Conservation (phyloP, 2,329 filamentous ascomycete genomes). For the Alternaria sp. region DNA sequence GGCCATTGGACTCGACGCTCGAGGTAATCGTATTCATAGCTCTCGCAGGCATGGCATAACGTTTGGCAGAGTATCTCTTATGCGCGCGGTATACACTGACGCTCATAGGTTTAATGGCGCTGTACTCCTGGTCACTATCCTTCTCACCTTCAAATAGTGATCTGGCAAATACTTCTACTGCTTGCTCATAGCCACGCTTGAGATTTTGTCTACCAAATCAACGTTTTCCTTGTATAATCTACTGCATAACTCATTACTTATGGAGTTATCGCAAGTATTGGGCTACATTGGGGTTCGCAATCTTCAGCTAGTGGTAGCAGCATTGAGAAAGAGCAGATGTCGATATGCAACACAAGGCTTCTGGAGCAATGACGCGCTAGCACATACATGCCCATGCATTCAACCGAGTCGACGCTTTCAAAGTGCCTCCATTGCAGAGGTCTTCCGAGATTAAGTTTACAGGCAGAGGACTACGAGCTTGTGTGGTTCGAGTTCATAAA, state of each 20-base stretch:
- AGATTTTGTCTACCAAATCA: slow-evolving; percentile 10
- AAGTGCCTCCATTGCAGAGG: background rate
- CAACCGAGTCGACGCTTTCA: background rate
- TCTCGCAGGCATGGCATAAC: too few species aligned
- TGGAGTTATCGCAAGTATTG: too few species aligned
- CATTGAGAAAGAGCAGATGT: background rate
- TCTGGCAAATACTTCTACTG: slow-evolving; percentile 15
- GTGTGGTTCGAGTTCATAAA: background rate
- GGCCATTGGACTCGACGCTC: background rate
- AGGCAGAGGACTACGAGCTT: background rate
- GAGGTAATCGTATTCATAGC: too few species aligned
- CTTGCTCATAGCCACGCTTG: slow-evolving; percentile 8
- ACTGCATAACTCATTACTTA: too few species aligned
- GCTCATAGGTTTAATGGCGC: too few species aligned
- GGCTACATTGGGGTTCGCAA: background rate
- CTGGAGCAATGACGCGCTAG: background rate
- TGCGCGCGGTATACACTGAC: too few species aligned
- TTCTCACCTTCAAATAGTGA: slow-evolving; percentile 11
- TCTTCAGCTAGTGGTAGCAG: background rate
- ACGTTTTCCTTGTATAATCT: background rate
- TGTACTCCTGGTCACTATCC: slow-evolving; percentile 6
- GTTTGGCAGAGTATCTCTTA: too few species aligned
- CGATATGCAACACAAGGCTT: background rate
- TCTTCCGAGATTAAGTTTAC: background rate
- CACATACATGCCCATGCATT: background rate